Evolutionary conservation across 139 green algal species (phyloP), one percentile per base, ranked within the genome.

Genomic region (Medakamo hakoo): DNA sequence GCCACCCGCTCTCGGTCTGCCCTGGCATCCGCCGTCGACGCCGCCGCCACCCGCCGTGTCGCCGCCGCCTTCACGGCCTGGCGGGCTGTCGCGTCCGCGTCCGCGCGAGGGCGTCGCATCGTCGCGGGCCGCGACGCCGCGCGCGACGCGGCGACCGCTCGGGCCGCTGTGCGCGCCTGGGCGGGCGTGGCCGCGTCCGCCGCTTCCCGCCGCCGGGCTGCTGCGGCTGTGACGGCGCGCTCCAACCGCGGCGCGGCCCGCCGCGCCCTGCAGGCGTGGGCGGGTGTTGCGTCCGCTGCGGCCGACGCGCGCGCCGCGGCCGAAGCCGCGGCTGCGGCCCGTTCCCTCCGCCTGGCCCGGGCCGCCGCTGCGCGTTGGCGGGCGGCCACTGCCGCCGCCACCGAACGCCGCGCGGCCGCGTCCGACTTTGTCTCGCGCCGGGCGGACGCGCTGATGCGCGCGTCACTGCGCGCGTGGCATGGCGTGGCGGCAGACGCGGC

Each of bases 381-480:
- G 9, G 18, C 1, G 23, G 16, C 27, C 56, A 20, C 22, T 26
- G 18, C 22, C 65, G 31, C 31, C 29, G 32, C 21, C 32, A 57
- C 20, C 59, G 56, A n/a, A 21, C 68, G 27, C 49, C 71, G 55
- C 32, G 29, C 23, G n/a, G n/a, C n/a, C n/a, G n/a, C n/a, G 58
- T 27, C 58, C 24, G 18, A 16, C 5, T 30, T 27, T 28, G 72
- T 78, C 28, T 63, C 73, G 19, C 62, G 67, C 24, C 49, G 63
- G 52, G 58, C 62, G 0, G 56, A 60, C n/a, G 30, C 49, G 26
- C 27, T 65, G 18, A 30, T 24, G 26, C 64, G 64, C 27, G 56
- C 56, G 4, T 60, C 69, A 23, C 58, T 73, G 40, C n/a, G 40
- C 20, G 59, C 63, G 29, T 78, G 73, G 72, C 49, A 23, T 20